These are phyloP conservation scores for Arthrobotrys iridis DNA, from an alignment of 2,329 filamentous ascomycete species.

Conservation along the genomic window DNA sequence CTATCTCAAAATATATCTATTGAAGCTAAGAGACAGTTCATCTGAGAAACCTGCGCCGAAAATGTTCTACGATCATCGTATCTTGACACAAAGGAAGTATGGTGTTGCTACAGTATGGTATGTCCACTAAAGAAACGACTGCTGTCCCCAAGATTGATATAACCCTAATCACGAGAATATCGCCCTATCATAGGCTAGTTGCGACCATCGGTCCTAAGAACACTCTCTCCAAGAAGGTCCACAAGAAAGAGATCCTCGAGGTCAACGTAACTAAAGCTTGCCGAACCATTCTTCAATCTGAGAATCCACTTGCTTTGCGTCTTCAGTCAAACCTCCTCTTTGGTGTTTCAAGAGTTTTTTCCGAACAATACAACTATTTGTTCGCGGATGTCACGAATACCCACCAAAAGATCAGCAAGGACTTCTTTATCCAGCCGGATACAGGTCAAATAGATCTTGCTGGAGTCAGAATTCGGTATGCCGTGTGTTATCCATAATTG, in stretches of 20 bases:
- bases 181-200: constrained; percentile 73
- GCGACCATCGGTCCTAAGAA: constrained; percentile 84
- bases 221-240: constrained; percentile 73
- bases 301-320: constrained; percentile 86
- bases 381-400: constrained; percentile 81
- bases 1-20: neutral
- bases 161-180: neutral
- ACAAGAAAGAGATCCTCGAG: constrained; percentile 84
- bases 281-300: constrained; percentile 83
- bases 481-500: neutral
- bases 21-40: neutral
- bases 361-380: constrained; percentile 86
- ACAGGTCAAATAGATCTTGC: constrained; percentile 35
- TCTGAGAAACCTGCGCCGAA: neutral
- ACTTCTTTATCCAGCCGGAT: constrained; percentile 11
- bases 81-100: constrained; percentile 86
- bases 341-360: constrained; percentile 71
- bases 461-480: constrained; percentile 14
- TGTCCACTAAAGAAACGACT: constrained; percentile 57
- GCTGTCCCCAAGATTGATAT: neutral
- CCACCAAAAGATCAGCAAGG: constrained; percentile 72
- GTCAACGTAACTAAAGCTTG: constrained; percentile 90
- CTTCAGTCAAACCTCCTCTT: constrained; percentile 84
- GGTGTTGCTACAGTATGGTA: constrained; percentile 96
- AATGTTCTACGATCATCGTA: constrained; percentile 59